phyloP scores from a whole-genome alignment of 2,329 filamentous ascomycete species.

The Venturia asperata region DNA sequence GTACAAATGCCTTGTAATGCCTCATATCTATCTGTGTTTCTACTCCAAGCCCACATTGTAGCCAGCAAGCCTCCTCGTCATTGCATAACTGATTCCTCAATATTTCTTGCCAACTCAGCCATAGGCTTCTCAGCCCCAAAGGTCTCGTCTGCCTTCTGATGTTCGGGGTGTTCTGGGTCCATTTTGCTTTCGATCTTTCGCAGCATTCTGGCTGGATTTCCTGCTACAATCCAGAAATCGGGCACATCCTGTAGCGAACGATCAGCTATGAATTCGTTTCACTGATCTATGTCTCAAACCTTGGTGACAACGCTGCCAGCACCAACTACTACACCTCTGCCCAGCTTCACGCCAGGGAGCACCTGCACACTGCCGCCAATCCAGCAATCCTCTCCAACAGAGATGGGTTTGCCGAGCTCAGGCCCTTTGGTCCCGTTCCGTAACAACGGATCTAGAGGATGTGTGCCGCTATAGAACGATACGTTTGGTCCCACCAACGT shows the following conservation, averaged over 20 bases:
- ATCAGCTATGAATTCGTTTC: conserved; percentile 16
- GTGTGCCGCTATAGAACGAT: conserved; percentile 64
- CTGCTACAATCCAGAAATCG: conserved; percentile 55
- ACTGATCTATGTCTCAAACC: conserved; percentile 29
- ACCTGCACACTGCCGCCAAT: conserved; percentile 48
- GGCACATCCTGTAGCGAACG: conserved; percentile 46
- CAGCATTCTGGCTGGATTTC: conserved; percentile 59
- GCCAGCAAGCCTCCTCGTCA: conserved; percentile 16
- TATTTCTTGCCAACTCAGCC: conserved; percentile 14
- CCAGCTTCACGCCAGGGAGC: conserved; percentile 70
- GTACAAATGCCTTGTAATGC: not conserved
- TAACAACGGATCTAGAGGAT: conserved; percentile 67
- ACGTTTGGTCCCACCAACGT: conserved; percentile 76
- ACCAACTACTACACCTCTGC: conserved; percentile 64
- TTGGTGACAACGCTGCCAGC: conserved; percentile 81
- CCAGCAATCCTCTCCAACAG: conserved; percentile 71
- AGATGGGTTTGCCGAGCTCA: conserved; percentile 65
- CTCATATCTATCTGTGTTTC: not conserved
- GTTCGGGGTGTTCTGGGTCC: conserved; percentile 17
- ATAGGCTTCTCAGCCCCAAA: conserved; percentile 16
- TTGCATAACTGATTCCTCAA: conserved; percentile 15
- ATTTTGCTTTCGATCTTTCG: conserved; percentile 25
- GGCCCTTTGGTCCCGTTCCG: conserved; percentile 70
- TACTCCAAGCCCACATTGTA: not conserved
- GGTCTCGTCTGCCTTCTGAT: conserved; percentile 6